Evolutionary conservation across 371 early-diverging fungal genomes (phyloP).

Genomic region (Entomophthora muscae): DNA sequence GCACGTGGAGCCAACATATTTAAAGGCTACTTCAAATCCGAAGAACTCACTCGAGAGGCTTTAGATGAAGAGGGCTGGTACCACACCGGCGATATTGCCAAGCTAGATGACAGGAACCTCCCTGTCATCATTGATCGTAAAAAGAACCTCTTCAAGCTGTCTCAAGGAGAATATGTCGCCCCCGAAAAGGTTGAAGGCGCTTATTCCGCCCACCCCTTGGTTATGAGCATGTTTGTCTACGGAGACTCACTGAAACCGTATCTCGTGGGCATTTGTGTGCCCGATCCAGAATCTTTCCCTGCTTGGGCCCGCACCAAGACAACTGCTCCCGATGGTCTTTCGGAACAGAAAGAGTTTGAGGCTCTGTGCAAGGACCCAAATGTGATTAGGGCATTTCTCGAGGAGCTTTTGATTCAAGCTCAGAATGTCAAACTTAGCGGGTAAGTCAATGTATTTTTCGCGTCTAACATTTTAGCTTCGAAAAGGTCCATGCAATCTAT

Average conservation of each 20-base stretch:
- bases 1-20: slow-evolving; percentile 68
- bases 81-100: slow-evolving; percentile 79
- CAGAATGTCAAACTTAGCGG: slow-evolving; percentile 58
- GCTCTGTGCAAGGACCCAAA: slow-evolving; percentile 26
- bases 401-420: slow-evolving; percentile 35
- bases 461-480: slow-evolving; percentile 21
- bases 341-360: slow-evolving; percentile 9
- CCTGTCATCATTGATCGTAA: slow-evolving; percentile 61
- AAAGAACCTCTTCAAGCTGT: slow-evolving; percentile 90
- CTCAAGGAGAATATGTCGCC: slow-evolving; percentile 92
- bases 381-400: slow-evolving; percentile 33
- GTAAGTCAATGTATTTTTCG: slow-evolving; percentile 13
- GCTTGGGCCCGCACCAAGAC: slow-evolving; percentile 20
- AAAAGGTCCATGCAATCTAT: slow-evolving; percentile 38
- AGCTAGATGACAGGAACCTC: slow-evolving; percentile 36
- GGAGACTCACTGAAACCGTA: slow-evolving; percentile 66
- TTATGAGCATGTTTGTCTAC: slow-evolving; percentile 50
- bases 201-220: slow-evolving; percentile 14
- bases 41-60: slow-evolving; percentile 59
- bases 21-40: slow-evolving; percentile 69
- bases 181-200: slow-evolving; percentile 67
- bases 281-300: slow-evolving; percentile 38
- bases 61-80: slow-evolving; percentile 82
- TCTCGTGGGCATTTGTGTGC: slow-evolving; percentile 73
- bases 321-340: background rate